Percentiles rank a stretch among this genome's conserved stretches.
phyloP scores from a whole-genome alignment of 2,329 filamentous ascomycete genomes.

The Hypomyces perniciosus region DNA sequence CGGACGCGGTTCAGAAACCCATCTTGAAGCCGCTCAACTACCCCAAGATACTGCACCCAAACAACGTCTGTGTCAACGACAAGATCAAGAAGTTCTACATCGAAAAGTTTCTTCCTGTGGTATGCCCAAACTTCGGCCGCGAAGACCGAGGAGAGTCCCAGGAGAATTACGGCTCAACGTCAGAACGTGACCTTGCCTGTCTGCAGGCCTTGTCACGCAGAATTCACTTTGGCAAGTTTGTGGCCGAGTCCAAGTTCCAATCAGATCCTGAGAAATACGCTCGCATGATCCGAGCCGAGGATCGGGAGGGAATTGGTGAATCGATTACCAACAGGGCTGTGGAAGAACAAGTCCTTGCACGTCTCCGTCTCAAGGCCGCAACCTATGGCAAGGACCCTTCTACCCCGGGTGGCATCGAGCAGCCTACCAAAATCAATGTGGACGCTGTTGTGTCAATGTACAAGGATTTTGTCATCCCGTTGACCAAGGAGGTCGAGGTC shows the following conservation, averaged over 20 bases:
- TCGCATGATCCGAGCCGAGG: slow-evolving; percentile 70
- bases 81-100: slow-evolving; percentile 84
- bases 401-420: slow-evolving; percentile 45
- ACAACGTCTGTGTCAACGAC: slow-evolving; percentile 85
- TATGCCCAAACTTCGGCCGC: slow-evolving; percentile 72
- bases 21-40: slow-evolving; percentile 87
- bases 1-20: slow-evolving; percentile 67
- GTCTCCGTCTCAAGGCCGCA: slow-evolving; percentile 79
- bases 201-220: slow-evolving; percentile 84
- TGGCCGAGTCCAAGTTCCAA: slow-evolving; percentile 91
- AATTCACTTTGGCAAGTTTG: slow-evolving; percentile 98
- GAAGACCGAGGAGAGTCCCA: slow-evolving; percentile 76
- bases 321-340: slow-evolving; percentile 88
- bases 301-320: slow-evolving; percentile 74
- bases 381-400: slow-evolving; percentile 92
- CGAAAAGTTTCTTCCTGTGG: slow-evolving; percentile 71
- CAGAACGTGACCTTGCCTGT: slow-evolving; percentile 83
- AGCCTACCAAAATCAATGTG: slow-evolving; percentile 77
- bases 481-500: slow-evolving; percentile 98
- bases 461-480: slow-evolving; percentile 84
- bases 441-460: slow-evolving; percentile 91
- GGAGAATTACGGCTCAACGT: slow-evolving; percentile 93
- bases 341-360: slow-evolving; percentile 84
- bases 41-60: slow-evolving; percentile 78
- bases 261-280: slow-evolving; percentile 78